phyloP scores from a whole-genome alignment of 176 grass and related monocot genomes.

The Eleusine indica region DNA sequence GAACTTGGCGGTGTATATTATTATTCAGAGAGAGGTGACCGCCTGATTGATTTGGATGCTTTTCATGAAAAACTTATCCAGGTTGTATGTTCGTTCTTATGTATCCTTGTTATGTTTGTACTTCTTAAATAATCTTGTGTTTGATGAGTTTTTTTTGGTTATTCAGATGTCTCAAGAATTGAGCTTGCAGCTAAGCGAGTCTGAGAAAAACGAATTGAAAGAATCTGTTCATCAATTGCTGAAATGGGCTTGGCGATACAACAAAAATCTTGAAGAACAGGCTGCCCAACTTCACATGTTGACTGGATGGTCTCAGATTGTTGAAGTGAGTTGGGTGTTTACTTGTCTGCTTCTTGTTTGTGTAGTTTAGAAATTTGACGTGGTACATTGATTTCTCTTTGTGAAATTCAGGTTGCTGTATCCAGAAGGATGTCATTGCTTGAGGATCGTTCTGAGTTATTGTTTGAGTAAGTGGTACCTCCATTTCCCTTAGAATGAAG shows the following conservation, averaged over 20 bases:
- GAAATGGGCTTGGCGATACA: constrained; percentile 95
- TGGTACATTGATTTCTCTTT: constrained; percentile 11
- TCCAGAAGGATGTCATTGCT: constrained; percentile 98
- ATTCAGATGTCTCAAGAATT: constrained; percentile 65
- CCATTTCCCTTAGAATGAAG: constrained; percentile 13
- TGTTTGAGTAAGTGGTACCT: constrained; percentile 83
- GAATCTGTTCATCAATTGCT: constrained; percentile 81
- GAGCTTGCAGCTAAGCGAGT: constrained; percentile 54
- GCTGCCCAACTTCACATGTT: constrained; percentile 97
- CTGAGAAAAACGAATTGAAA: constrained; percentile 75
- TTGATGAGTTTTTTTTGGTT: constrained; percentile 33
- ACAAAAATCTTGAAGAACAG: constrained; percentile 97
- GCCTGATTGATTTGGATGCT: constrained; percentile 83
- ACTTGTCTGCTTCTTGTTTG: constrained; percentile 25
- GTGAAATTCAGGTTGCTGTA: constrained; percentile 68
- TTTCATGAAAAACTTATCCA: constrained; percentile 84
- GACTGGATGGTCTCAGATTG: constrained; percentile 95
- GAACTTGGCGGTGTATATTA: constrained; percentile 89
- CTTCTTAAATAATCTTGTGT: neutral
- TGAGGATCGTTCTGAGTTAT: constrained; percentile 83
- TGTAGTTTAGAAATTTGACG: constrained; percentile 7
- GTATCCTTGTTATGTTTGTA: constrained; percentile 7
- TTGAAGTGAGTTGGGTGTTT: constrained; percentile 67
- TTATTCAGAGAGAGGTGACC: constrained; percentile 92
- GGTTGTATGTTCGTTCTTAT: constrained; percentile 52